Percentiles rank a stretch among this genome's conserved stretches.
Conservation (phyloP, 306 rosid species). For the Vigna angularis region DNA sequence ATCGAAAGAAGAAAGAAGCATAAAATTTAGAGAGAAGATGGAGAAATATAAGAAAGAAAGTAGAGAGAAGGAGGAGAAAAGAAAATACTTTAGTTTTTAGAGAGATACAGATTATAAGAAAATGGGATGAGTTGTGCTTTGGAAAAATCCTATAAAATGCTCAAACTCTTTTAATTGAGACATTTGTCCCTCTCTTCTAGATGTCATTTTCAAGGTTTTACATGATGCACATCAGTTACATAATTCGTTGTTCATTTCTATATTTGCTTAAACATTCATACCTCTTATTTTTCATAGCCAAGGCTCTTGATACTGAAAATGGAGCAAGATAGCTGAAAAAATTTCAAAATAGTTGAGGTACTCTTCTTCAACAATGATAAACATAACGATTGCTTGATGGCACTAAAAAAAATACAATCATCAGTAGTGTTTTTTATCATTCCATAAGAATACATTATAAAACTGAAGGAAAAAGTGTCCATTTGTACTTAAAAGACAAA, state of each 20-base stretch:
- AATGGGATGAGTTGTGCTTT: too few relatives aligned
- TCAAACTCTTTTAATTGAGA: too few relatives aligned
- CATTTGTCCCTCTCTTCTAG: too few relatives aligned
- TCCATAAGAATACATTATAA: constrained; percentile 26
- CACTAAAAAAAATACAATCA: constrained; percentile 73
- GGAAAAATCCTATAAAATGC: too few relatives aligned
- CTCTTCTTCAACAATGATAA: constrained; percentile 97
- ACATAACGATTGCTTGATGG: constrained; percentile 97
- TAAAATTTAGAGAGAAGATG: too few relatives aligned
- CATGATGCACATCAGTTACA: not conserved
- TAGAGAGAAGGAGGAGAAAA: too few relatives aligned
- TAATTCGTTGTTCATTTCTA: constrained; percentile 1
- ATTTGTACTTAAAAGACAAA: constrained; percentile 17
- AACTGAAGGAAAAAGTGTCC: constrained; percentile 33
- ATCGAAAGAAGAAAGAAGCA: too few relatives aligned
- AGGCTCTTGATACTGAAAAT: constrained; percentile 78
- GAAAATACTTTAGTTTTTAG: too few relatives aligned
- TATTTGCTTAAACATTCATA: not conserved
- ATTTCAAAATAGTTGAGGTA: constrained; percentile 91
- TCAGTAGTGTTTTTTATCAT: constrained; percentile 40
- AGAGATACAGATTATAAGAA: too few relatives aligned
- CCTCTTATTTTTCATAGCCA: not conserved
- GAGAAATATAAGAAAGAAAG: too few relatives aligned
- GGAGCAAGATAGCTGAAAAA: constrained; percentile 97
- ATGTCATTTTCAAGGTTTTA: too few relatives aligned